Conservation (phyloP, 140 eudicot genomes). For the Oenanthe javanica region DNA sequence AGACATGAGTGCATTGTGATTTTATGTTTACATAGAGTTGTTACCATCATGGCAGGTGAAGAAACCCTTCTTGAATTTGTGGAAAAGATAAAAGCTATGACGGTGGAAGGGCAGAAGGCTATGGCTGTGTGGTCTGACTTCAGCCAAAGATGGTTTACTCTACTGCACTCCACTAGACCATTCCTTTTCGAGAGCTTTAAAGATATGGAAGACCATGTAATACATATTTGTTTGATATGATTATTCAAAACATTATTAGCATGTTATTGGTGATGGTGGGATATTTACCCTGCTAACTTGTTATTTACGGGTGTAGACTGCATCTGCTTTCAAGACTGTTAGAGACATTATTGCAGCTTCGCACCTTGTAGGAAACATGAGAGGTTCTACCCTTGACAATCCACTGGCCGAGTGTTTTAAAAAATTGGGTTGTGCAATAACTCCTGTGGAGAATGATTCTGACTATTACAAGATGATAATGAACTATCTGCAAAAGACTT, state of each 20-base stretch:
- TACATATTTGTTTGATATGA: background rate
- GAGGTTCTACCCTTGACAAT: slow-evolving; percentile 61
- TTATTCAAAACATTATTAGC: background rate
- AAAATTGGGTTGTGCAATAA: slow-evolving; percentile 52
- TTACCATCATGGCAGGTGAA: slow-evolving; percentile 41
- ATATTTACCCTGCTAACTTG: too few relatives aligned
- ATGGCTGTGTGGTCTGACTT: slow-evolving; percentile 71
- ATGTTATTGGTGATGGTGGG: background rate
- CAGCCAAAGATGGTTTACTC: slow-evolving; percentile 77
- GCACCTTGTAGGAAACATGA: slow-evolving; percentile 69
- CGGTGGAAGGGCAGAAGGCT: slow-evolving; percentile 26
- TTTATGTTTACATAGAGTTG: too few relatives aligned
- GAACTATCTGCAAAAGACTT: slow-evolving; percentile 66
- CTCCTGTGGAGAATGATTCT: slow-evolving; percentile 49
- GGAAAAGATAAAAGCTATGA: slow-evolving; percentile 21
- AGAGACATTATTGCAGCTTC: slow-evolving; percentile 74
- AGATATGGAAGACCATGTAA: slow-evolving; percentile 77
- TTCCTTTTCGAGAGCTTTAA: slow-evolving; percentile 38
- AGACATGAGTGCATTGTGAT: too few relatives aligned
- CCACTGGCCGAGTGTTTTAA: slow-evolving; percentile 58
- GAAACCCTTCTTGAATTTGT: slow-evolving; percentile 41
- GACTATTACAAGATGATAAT: slow-evolving; percentile 71
- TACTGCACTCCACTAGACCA: slow-evolving; percentile 71
- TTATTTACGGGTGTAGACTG: slow-evolving; percentile 77
- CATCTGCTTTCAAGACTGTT: slow-evolving; percentile 54